phyloP scores from a whole-genome alignment of 73 alveolate species.

The Symbiodinium pilosum region DNA sequence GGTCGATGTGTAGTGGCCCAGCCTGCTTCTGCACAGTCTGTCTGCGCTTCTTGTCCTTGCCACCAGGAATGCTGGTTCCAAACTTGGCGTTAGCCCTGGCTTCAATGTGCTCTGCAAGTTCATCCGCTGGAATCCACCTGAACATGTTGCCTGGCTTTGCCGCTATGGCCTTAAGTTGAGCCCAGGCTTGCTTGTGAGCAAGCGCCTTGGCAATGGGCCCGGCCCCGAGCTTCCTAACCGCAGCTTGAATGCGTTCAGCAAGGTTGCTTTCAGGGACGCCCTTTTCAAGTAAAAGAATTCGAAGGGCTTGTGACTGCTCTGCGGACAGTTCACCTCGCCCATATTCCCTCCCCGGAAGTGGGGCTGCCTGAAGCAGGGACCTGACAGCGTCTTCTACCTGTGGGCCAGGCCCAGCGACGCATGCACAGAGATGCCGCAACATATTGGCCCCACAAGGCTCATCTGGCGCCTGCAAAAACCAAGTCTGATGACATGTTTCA shows the following conservation, averaged over 20 bases:
- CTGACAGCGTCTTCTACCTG: neutral
- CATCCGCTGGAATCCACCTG: neutral
- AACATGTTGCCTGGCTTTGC: neutral
- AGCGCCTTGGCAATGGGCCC: neutral
- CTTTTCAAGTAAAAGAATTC: neutral
- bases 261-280: neutral
- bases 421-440: neutral
- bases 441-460: neutral
- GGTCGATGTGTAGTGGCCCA: neutral
- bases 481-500: neutral
- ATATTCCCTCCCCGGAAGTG: neutral
- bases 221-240: neutral
- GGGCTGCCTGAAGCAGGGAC: neutral
- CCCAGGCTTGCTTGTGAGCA: neutral
- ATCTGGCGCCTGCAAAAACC: neutral
- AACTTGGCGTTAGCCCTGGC: neutral
- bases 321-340: neutral
- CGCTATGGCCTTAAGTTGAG: neutral
- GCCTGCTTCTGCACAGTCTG: neutral
- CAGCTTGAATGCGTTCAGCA: neutral
- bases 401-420: neutral
- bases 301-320: neutral
- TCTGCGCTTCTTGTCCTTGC: neutral
- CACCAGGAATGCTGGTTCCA: neutral
- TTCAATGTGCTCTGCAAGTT: neutral